These are phyloP conservation scores for Bipolaris victoriae DNA, from an alignment of 2,329 filamentous ascomycete genomes.

Conservation along the genomic window DNA sequence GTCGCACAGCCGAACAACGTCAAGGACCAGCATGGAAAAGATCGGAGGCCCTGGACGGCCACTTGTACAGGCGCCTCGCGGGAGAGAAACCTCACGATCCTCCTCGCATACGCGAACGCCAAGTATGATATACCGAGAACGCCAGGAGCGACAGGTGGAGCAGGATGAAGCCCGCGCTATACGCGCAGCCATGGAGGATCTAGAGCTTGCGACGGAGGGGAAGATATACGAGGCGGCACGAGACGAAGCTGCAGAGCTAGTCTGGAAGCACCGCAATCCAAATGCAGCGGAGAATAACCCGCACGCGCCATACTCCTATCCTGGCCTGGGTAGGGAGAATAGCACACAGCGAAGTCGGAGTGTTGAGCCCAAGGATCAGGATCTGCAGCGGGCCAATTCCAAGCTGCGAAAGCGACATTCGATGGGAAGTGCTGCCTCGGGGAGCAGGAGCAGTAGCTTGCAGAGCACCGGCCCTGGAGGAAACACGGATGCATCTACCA, in stretches of 20 bases:
- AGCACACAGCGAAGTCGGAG: constrained; percentile 68
- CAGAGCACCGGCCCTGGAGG: constrained; percentile 47
- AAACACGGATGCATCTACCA: constrained; percentile 33
- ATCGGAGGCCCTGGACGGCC: constrained; percentile 38
- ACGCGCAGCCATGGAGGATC: constrained; percentile 73
- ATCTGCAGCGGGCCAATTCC: constrained; percentile 42
- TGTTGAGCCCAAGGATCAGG: constrained; percentile 37
- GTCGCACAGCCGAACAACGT: constrained; percentile 39
- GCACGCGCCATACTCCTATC: constrained; percentile 60
- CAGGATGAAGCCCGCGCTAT: constrained; percentile 76
- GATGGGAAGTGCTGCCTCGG: constrained; percentile 41
- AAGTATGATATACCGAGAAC: constrained; percentile 71
- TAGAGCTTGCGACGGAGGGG: constrained; percentile 69
- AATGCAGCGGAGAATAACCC: constrained; percentile 67
- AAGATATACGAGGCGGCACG: constrained; percentile 73
- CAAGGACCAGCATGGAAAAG: constrained; percentile 39
- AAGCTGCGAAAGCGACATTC: constrained; percentile 46
- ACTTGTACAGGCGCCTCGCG: constrained; percentile 43
- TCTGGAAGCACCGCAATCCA: constrained; percentile 76
- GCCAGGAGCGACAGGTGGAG: constrained; percentile 78
- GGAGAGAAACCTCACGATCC: constrained; percentile 52
- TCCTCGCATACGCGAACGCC: constrained; percentile 59
- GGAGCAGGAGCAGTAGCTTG: constrained; percentile 48
- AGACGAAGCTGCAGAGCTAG: constrained; percentile 77
- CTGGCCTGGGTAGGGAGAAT: constrained; percentile 66